Evolutionary conservation across 306 rosid genomes (phyloP), one percentile per base, ranked within the genome.

Genomic region (Cyclanthera cordifolia): DNA sequence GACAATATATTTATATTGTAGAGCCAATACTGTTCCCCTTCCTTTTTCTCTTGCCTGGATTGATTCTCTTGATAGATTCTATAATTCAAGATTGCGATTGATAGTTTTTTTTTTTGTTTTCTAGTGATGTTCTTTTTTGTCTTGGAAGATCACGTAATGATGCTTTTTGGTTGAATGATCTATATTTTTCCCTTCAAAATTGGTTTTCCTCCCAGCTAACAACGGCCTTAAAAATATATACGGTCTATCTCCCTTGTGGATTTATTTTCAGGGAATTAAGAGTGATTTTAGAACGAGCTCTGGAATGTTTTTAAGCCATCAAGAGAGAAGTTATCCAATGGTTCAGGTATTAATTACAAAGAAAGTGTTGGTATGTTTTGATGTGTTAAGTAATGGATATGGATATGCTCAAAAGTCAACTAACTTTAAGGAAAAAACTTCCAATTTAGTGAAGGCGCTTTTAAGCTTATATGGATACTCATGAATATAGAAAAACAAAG

Each of bases 221-320:
- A 14, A 19, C 32, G 48, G 1, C 52, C 8, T 19, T 25, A 32
- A n/a, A 52, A 2, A 20, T 24, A 20, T 32, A 8, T 73, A 11
- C 5, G 48, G 15, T 28, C 30, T 64, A 19, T 8, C 53, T 37
- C 49, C 47, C 41, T 30, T 75, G 24, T 65, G 48, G 19, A 20
- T 20, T 58, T 64, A 32, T 76, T 75, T 77, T 71, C 81, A 92
- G 96, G 98, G 98, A 76, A 73, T 92, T 63, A 87, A 83, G 79
- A 92, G 96, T 79, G 76, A 83, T 49, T 96, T 89, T 49, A 85
- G 98, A 80, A 92, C 98, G 59, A 92, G 98, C 82, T 89, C 96
- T 75, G 98, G 98, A 55, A 92, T 89, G 98, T 92, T 92, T 84
- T 73, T 92, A 73, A 81, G 46, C 72, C 46, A 53, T 43, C 86